Evolutionary conservation across 495 filamentous ascomycete species (phyloP).

Genomic region (Xylaria palmicola): DNA sequence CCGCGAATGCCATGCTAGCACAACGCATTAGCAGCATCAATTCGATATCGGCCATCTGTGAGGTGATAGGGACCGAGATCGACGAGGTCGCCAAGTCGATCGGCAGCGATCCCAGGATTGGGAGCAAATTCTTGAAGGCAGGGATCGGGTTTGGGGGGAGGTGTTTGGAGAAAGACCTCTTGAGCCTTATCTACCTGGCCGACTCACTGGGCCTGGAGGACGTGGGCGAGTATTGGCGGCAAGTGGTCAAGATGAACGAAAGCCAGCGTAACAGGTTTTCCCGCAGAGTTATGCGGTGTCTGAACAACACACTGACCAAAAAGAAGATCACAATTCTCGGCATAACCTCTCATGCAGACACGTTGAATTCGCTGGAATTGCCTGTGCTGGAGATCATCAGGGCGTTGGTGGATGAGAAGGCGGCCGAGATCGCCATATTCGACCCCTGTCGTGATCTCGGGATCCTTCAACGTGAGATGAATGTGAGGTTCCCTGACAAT

Average conservation of each 20-base stretch:
- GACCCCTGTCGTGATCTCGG: conserved; percentile 62
- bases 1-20: conserved; percentile 78
- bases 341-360: conserved; percentile 82
- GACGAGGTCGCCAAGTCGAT: conserved; percentile 69
- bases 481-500: conserved; percentile 32
- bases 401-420: conserved; percentile 60
- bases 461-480: conserved; percentile 43
- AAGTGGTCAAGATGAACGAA: conserved; percentile 74
- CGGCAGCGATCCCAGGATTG: conserved; percentile 70
- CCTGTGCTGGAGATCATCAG: conserved; percentile 68
- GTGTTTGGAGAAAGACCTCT: conserved; percentile 82
- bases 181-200: conserved; percentile 72
- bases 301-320: conserved; percentile 66
- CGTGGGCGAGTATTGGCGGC: conserved; percentile 74
- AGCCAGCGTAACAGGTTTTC: conserved; percentile 70
- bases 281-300: conserved; percentile 59
- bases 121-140: conserved; percentile 71
- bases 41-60: conserved; percentile 76
- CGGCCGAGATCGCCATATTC: conserved; percentile 67
- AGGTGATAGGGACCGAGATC: conserved; percentile 73
- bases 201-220: conserved; percentile 67
- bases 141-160: conserved; percentile 79
- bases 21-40: conserved; percentile 85
- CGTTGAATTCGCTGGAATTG: conserved; percentile 73
- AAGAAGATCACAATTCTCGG: conserved; percentile 77